Conservation (phyloP, 768 basidiomycete species). For the Peribolospora baueri region DNA sequence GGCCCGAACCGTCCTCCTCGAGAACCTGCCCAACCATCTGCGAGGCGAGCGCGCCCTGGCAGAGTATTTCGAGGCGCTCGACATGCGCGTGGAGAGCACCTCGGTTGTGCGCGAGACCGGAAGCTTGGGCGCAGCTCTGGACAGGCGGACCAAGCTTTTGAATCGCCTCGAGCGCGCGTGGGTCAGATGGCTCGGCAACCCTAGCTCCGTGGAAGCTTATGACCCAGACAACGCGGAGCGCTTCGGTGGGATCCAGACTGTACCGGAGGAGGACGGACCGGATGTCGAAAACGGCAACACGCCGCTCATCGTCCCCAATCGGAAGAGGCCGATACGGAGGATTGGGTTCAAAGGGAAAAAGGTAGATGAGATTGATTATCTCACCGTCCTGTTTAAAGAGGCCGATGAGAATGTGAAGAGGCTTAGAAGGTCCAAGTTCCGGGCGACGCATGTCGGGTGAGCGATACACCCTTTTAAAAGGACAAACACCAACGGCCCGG, state of each 20-base stretch:
- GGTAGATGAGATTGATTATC: constrained; percentile 72
- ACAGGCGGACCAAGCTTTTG: constrained; percentile 55
- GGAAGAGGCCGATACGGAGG: neutral
- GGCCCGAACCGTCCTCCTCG: constrained; percentile 74
- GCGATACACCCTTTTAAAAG: constrained; percentile 13
- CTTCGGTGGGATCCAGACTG: constrained; percentile 11
- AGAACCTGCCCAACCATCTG: constrained; percentile 57
- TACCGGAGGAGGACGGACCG: constrained; percentile 22
- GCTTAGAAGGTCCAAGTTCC: constrained; percentile 51
- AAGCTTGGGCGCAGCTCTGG: constrained; percentile 43
- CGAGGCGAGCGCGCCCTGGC: constrained; percentile 63
- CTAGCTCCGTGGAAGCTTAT: constrained; percentile 47
- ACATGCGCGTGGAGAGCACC: constrained; percentile 59
- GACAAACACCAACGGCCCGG: neutral
- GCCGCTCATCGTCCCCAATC: neutral
- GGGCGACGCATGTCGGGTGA: constrained; percentile 62
- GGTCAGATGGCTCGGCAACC: constrained; percentile 82
- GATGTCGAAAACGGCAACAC: no score
- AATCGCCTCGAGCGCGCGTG: constrained; percentile 58
- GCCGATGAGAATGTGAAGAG: constrained; percentile 63
- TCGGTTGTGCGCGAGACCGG: constrained; percentile 65
- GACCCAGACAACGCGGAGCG: constrained; percentile 37
- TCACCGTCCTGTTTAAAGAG: constrained; percentile 52
- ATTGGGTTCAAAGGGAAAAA: constrained; percentile 19
- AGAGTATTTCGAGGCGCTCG: constrained; percentile 78